Evolutionary conservation across 306 rosid genomes (phyloP), one percentile per base, ranked within the genome.

Genomic region (Alnus glutinosa): DNA sequence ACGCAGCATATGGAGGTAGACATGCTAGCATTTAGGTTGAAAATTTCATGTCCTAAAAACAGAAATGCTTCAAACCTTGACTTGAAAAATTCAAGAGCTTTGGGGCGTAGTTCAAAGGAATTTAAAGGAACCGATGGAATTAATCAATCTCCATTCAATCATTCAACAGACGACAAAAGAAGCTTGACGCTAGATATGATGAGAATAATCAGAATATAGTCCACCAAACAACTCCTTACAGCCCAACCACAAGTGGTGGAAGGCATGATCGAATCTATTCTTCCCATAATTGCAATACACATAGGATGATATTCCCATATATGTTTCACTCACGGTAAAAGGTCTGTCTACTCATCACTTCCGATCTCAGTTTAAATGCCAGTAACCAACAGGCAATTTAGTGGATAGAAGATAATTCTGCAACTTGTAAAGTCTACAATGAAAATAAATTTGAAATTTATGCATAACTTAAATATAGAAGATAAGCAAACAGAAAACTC

Each of bases 381-480:
- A 50, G 64, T 30, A 50, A 69, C 71, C 71, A 73, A 72, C 5
- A 13, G 23, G 19, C 23, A 77, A 76, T 48, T 8, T 23, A 14
- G 54, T 46, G 44, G 47, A 16, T 18, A 73, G 42, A 58, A 9
- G 64, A 58, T 57, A 58, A 3, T 58, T 28, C 32, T 52, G 57
- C 64, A 58, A 58, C 64, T 30, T 58, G 36, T 47, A 8, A 57
- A 57, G 63, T 57, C 39, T 36, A 4, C 44, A 39, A 39, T 4
- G 44, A 39, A 39, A 39, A 39, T 39, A 39, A 39, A 39, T 39
- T 39, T 39, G 44, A 23, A 23, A 23, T 23, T 23, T 23, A 23
- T 23, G 28, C 28, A 23, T 23, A 23, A 23, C 28, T 0, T 23
- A 23, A 23, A 39, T 39, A 39, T 39, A 39, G 5, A 39, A 39